Conservation (phyloP, 805 yeast genomes). For the Blastobotrys terrestris region DNA sequence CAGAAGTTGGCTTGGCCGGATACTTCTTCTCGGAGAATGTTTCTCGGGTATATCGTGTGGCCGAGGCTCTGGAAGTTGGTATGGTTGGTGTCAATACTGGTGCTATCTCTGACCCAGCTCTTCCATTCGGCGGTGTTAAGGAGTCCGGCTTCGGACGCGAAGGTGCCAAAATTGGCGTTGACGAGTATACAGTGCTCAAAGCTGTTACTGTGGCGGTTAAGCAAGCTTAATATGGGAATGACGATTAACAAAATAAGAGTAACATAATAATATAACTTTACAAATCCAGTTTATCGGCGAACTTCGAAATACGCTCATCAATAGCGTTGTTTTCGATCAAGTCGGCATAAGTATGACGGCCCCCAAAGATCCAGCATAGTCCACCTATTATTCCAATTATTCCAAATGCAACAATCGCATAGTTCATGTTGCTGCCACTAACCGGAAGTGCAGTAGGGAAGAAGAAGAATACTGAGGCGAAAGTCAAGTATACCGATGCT, state of each 20-base stretch:
- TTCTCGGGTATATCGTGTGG: constrained; percentile 49
- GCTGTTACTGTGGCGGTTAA: constrained; percentile 45
- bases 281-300: not conserved
- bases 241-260: too few species aligned
- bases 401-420: constrained; percentile 45
- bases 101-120: constrained; percentile 47
- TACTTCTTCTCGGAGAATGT: constrained; percentile 60
- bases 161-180: constrained; percentile 74
- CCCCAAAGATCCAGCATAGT: constrained; percentile 2
- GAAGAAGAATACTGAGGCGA: constrained; percentile 23
- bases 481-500: constrained; percentile 18
- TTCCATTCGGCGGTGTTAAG: constrained; percentile 79
- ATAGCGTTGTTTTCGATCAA: not conserved
- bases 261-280: too few species aligned
- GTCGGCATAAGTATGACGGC: constrained; percentile 1
- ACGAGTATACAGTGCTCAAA: constrained; percentile 77
- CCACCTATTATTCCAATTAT: not conserved
- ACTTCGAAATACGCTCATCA: not conserved
- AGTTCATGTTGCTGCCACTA: constrained; percentile 22
- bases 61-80: constrained; percentile 65
- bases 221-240: not conserved
- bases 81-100: constrained; percentile 83
- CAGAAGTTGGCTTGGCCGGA: constrained; percentile 71
- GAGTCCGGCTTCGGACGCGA: constrained; percentile 91
- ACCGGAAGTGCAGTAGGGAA: constrained; percentile 27